A percentile compares a stretch with the other conserved stretches of the same genome.
phyloP scores from a whole-genome alignment of 495 filamentous ascomycete species.

The Neurospora sp. region DNA sequence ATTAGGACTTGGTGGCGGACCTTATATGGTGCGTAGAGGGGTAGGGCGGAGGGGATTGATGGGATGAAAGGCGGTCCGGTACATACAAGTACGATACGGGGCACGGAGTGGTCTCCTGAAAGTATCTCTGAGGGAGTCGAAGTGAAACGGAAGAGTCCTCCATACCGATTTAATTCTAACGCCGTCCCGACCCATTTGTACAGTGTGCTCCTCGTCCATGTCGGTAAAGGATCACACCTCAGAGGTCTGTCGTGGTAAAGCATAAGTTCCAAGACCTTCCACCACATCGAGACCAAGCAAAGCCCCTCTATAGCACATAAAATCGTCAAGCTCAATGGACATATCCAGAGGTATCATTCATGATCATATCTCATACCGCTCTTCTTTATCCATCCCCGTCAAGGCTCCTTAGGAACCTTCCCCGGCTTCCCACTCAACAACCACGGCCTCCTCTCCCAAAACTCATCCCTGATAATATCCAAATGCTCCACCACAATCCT shows the following conservation, averaged over 20 bases:
- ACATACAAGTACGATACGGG: neutral
- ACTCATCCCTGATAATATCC: conserved; percentile 89
- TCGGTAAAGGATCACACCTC: neutral
- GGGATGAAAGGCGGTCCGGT: neutral
- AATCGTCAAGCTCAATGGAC: neutral
- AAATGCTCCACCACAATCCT: conserved; percentile 70
- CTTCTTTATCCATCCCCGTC: neutral
- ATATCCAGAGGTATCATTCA: neutral
- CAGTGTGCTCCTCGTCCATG: neutral
- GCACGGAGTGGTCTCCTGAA: neutral
- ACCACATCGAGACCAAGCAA: neutral
- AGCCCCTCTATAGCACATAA: neutral
- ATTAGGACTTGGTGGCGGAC: neutral
- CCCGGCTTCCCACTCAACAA: conserved; percentile 67
- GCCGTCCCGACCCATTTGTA: neutral
- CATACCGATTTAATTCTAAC: neutral
- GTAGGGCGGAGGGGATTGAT: neutral
- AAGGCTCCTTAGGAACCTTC: conserved; percentile 48
- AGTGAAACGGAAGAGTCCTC: neutral
- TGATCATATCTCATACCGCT: neutral
- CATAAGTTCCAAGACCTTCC: neutral
- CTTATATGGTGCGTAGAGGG: neutral
- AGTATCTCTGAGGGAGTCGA: neutral
- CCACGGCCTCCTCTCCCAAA: conserved; percentile 84
- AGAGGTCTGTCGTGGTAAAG: neutral